Conservation (phyloP, 345 rosid species). For the Salix suchowensis region DNA sequence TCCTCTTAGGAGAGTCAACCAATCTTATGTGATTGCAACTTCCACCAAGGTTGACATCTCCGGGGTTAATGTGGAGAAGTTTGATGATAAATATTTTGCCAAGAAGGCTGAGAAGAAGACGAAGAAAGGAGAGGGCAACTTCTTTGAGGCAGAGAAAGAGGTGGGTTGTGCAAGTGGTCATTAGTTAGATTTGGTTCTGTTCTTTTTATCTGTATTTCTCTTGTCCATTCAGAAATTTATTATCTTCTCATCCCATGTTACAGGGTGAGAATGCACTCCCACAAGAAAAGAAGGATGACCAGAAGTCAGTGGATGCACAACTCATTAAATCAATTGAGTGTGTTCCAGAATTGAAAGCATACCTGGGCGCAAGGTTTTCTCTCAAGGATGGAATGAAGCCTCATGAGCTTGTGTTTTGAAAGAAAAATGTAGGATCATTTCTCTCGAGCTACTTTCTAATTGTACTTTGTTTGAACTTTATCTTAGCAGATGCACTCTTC, state of each 20-base stretch:
- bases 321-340: slow-evolving; percentile 60
- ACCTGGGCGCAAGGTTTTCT: slow-evolving; percentile 80
- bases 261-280: slow-evolving; percentile 71
- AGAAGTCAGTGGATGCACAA: slow-evolving; percentile 58
- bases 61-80: slow-evolving; percentile 56
- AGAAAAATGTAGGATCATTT: slow-evolving; percentile 2
- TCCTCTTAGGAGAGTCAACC: slow-evolving; percentile 65
- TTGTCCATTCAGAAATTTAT: no score
- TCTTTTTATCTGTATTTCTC: neutral
- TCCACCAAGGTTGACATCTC: slow-evolving; percentile 67
- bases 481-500: slow-evolving; percentile 9
- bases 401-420: slow-evolving; percentile 30
- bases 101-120: slow-evolving; percentile 70
- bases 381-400: slow-evolving; percentile 34
- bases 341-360: slow-evolving; percentile 72
- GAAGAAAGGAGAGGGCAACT: slow-evolving; percentile 68
- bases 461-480: slow-evolving; percentile 12
- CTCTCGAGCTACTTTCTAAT: neutral
- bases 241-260: neutral
- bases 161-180: slow-evolving; percentile 11
- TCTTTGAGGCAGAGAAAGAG: slow-evolving; percentile 74
- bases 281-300: slow-evolving; percentile 77
- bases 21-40: slow-evolving; percentile 57
- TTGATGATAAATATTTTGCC: slow-evolving; percentile 23
- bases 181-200: slow-evolving; percentile 9